Percentiles rank a stretch among this genome's conserved stretches.
Evolutionary conservation across 345 rosid genomes (phyloP).

Genomic region (Syzygium oleosum): DNA sequence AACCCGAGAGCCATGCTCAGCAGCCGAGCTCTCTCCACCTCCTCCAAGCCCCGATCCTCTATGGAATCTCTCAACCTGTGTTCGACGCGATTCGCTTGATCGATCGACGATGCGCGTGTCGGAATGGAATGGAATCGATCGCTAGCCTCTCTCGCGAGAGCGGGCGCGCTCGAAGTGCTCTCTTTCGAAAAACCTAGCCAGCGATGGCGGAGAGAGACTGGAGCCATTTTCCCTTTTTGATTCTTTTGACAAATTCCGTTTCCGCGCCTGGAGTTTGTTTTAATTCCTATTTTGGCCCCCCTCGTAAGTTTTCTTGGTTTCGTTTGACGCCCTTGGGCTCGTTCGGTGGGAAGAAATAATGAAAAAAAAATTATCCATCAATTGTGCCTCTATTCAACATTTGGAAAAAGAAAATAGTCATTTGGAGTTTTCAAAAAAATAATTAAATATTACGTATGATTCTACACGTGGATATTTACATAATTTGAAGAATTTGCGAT

Average conservation of each 20-base stretch:
- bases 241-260: not conserved
- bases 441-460: no score
- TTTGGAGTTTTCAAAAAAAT: no score
- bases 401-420: no score
- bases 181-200: not conserved
- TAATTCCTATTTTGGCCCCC: not conserved
- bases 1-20: slow-evolving; percentile 59
- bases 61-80: rapidly evolving
- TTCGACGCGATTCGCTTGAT: not conserved
- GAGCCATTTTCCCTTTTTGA: no score
- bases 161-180: not conserved
- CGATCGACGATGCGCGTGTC: rapidly evolving
- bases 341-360: no score
- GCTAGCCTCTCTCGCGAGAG: not conserved
- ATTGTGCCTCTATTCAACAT: no score
- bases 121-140: no score
- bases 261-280: not conserved
- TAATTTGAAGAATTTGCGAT: no score
- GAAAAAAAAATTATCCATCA: no score
- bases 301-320: not conserved
- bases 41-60: not conserved
- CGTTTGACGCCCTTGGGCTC: not conserved
- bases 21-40: slow-evolving; percentile 5
- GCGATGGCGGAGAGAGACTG: not conserved
- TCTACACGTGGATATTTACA: no score